Conservation (phyloP, 139 green algal genomes). For the Pleodorina starrii region DNA sequence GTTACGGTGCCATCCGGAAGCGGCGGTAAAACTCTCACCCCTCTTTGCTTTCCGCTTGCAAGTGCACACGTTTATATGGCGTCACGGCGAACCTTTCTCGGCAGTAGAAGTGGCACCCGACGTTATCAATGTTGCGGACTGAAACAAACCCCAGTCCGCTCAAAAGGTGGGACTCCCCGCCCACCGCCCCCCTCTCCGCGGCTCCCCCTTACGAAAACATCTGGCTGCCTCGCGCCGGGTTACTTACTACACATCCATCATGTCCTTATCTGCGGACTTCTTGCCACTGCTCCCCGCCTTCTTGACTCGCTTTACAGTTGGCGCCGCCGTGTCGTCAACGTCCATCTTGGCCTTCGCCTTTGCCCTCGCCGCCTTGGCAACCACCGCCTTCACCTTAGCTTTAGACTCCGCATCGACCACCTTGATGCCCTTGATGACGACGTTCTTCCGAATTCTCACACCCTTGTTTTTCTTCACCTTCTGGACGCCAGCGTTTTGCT, state of each 20-base stretch:
- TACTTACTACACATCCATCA: constrained; percentile 19
- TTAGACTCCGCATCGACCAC: constrained; percentile 35
- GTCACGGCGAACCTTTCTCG: too few species aligned
- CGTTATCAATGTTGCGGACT: too few species aligned
- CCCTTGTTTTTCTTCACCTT: constrained; percentile 41
- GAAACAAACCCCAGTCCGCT: too few species aligned
- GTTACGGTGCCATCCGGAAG: too few species aligned
- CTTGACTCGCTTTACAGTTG: not conserved
- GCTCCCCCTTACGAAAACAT: too few species aligned
- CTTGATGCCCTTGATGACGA: constrained; percentile 45
- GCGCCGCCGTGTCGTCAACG: constrained; percentile 23
- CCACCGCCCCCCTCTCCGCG: too few species aligned
- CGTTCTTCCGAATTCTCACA: constrained; percentile 37
- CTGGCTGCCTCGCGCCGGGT: too few species aligned
- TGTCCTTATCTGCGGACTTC: not conserved
- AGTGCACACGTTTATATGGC: too few species aligned
- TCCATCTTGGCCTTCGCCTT: constrained; percentile 39
- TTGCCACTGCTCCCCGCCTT: not conserved
- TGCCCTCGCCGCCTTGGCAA: not conserved
- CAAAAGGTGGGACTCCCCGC: too few species aligned
- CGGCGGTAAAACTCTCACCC: too few species aligned
- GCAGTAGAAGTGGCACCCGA: too few species aligned
- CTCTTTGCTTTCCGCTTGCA: too few species aligned
- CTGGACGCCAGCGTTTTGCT: constrained; percentile 5
- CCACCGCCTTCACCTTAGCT: not conserved